A percentile compares a stretch with the other conserved stretches of the same genome.
Evolutionary conservation across 2,329 filamentous ascomycete genomes (phyloP).

Genomic region (Cercospora janseana): DNA sequence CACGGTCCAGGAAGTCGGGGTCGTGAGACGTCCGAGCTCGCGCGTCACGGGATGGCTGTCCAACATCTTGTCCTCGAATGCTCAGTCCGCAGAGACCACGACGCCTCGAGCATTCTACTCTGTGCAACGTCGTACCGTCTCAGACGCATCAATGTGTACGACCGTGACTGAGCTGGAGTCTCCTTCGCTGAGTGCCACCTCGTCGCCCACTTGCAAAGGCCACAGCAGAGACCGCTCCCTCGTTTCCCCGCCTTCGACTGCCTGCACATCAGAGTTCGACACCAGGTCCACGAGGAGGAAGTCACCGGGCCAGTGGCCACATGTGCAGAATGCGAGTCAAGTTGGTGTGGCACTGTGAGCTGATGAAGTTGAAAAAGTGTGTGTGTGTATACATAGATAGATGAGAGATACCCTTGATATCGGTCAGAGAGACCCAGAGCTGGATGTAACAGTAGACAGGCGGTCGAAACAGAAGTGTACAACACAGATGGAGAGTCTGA

Average conservation of each 20-base stretch:
- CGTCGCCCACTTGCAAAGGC: slow-evolving; percentile 28
- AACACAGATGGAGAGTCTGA: neutral
- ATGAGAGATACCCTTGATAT: slow-evolving; percentile 19
- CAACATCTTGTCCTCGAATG: slow-evolving; percentile 24
- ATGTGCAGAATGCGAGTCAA: slow-evolving; percentile 15
- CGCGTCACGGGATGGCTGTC: slow-evolving; percentile 35
- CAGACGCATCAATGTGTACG: slow-evolving; percentile 24
- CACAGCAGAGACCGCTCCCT: slow-evolving; percentile 30
- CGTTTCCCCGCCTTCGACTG: slow-evolving; percentile 20
- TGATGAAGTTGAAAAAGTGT: neutral
- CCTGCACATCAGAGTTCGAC: slow-evolving; percentile 18
- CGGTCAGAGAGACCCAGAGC: neutral
- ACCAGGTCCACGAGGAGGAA: slow-evolving; percentile 9
- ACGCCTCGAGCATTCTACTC: slow-evolving; percentile 25
- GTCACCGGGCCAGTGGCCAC: slow-evolving; percentile 6
- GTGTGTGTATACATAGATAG: slow-evolving; percentile 15
- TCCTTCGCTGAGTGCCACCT: slow-evolving; percentile 23
- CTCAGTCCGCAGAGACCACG: slow-evolving; percentile 1
- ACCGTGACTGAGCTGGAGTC: slow-evolving; percentile 30
- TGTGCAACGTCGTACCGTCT: slow-evolving; percentile 20
- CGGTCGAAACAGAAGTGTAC: neutral
- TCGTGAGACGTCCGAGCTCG: slow-evolving; percentile 19
- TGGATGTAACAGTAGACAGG: slow-evolving; percentile 5
- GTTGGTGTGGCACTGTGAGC: slow-evolving; percentile 25
- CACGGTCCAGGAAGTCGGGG: slow-evolving; percentile 10